Evolutionary conservation across 2,329 filamentous ascomycete species (phyloP).

Genomic region (Stemphylium lycopersici): DNA sequence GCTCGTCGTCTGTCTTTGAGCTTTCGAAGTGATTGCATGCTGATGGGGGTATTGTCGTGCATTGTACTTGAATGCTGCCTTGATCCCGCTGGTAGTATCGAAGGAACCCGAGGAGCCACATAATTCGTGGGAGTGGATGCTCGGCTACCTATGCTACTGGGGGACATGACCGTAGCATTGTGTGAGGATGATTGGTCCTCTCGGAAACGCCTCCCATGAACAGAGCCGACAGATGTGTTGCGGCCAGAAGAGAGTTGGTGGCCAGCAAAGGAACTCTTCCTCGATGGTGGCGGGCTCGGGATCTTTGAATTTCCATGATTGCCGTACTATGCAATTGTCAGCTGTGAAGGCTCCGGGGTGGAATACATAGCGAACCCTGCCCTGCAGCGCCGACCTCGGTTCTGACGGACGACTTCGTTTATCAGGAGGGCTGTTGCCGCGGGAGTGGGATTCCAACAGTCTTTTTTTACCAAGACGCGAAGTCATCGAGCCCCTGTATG

Average conservation of each 20-base stretch:
- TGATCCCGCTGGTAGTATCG: constrained; percentile 23
- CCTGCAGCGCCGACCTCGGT: constrained; percentile 1
- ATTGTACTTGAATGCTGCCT: constrained; percentile 1
- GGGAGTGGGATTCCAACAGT: constrained; percentile 15
- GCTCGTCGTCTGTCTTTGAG: constrained; percentile 11
- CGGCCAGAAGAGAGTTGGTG: constrained; percentile 16
- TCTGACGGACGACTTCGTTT: constrained; percentile 19
- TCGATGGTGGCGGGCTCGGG: constrained; percentile 13
- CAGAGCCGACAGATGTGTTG: constrained; percentile 10
- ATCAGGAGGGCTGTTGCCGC: constrained; percentile 27
- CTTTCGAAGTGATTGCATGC: constrained; percentile 11
- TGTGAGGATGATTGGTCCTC: not conserved
- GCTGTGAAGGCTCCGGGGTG: not conserved
- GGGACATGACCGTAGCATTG: constrained; percentile 2
- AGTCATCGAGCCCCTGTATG: constrained; percentile 11
- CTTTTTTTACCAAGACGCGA: constrained; percentile 24
- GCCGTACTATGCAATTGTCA: constrained; percentile 15
- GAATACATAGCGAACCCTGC: constrained; percentile 7
- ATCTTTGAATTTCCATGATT: not conserved
- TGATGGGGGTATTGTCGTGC: not conserved
- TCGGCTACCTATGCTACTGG: constrained; percentile 20
- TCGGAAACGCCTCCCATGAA: not conserved
- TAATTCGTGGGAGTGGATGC: constrained; percentile 27
- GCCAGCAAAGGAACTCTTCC: constrained; percentile 18
- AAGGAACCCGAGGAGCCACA: constrained; percentile 26